Conservation (phyloP, 2,329 filamentous ascomycete genomes). For the Teratosphaeria pseudoeucalypti region DNA sequence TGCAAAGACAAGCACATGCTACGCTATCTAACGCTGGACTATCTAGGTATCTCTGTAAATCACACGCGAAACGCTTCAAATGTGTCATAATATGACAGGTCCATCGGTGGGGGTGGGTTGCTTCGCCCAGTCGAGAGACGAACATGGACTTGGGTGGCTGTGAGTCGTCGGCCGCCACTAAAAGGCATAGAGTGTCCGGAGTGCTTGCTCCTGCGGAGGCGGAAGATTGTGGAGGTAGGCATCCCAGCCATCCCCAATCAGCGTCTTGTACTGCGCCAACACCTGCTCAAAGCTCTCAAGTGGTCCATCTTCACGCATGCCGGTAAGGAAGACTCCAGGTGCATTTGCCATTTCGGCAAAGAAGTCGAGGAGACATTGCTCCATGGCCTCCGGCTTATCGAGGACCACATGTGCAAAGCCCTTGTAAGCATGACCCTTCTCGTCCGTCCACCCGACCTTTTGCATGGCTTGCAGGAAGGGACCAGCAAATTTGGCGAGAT, state of each 20-base stretch:
- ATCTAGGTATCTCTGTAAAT: conserved; percentile 15
- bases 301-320: conserved; percentile 50
- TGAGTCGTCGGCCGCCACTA: conserved; percentile 18
- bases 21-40: conserved; percentile 22
- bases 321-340: conserved; percentile 45
- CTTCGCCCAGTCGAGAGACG: neutral
- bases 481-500: conserved; percentile 68
- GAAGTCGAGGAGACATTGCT: conserved; percentile 70
- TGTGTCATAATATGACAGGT: neutral
- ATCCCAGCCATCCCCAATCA: conserved; percentile 44
- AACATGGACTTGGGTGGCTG: neutral
- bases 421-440: conserved; percentile 87
- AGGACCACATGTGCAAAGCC: conserved; percentile 80
- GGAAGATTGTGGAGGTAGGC: conserved; percentile 39
- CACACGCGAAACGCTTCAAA: neutral
- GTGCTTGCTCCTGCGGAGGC: conserved; percentile 31
- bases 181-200: conserved; percentile 34
- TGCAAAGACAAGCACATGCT: conserved; percentile 24
- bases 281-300: conserved; percentile 60
- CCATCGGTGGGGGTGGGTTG: neutral
- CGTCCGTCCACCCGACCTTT: conserved; percentile 76
- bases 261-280: conserved; percentile 43
- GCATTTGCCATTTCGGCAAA: conserved; percentile 74
- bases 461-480: conserved; percentile 74
- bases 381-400: conserved; percentile 84